phyloP scores from a whole-genome alignment of 176 grass and related monocot genomes.

The Oryza meridionalis region DNA sequence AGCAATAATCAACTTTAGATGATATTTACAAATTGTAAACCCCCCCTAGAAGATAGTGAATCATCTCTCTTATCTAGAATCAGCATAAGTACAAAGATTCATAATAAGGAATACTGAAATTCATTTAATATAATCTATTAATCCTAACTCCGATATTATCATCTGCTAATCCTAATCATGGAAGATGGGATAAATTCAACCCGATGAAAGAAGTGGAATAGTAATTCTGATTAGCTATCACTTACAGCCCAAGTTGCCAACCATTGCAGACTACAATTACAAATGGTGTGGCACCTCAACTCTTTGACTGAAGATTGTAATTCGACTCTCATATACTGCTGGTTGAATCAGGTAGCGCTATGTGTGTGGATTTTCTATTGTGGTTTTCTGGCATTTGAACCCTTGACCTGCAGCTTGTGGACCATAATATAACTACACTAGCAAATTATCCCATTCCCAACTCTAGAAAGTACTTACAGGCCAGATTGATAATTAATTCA shows the following conservation, averaged over 20 bases:
- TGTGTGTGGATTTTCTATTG: background rate
- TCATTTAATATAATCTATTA: background rate
- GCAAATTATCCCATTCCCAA: background rate
- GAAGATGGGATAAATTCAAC: background rate
- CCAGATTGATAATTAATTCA: background rate
- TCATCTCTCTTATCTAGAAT: background rate
- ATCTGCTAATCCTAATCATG: background rate
- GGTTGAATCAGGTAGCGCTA: background rate
- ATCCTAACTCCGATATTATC: background rate
- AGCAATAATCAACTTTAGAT: background rate
- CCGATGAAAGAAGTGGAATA: background rate
- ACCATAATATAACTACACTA: background rate
- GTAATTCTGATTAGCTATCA: background rate
- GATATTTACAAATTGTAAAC: background rate
- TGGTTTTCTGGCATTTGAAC: background rate
- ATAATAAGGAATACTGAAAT: background rate
- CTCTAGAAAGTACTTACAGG: background rate
- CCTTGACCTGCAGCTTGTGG: background rate
- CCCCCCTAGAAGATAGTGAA: background rate
- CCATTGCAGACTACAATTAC: background rate
- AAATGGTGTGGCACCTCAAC: background rate
- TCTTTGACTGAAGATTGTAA: background rate
- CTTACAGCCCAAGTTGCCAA: background rate
- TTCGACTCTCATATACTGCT: background rate
- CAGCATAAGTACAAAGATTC: too few species aligned